A percentile compares a stretch with the other conserved stretches of the same genome.
These are phyloP conservation scores for Collybia mongolica DNA, from an alignment of 768 basidiomycete genomes.

Conservation along the genomic window DNA sequence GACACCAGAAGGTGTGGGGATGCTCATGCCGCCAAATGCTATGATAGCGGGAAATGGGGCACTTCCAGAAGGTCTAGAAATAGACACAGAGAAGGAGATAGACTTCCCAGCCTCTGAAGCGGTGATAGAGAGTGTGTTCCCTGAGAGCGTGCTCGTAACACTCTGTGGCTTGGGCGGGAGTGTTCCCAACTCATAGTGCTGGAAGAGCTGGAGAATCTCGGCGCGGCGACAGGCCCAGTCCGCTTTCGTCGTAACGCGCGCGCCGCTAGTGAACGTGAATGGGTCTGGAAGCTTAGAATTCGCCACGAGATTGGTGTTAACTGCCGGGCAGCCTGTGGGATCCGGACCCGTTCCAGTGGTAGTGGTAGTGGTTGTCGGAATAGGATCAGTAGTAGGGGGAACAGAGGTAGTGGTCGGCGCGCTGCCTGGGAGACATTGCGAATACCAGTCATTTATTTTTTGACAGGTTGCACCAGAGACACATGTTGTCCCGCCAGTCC, in stretches of 20 bases:
- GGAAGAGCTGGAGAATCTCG: constrained; percentile 48
- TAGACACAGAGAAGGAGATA: constrained; percentile 47
- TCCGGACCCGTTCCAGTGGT: constrained; percentile 2
- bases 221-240: constrained; percentile 52
- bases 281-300: constrained; percentile 51
- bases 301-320: constrained; percentile 29
- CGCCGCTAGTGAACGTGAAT: constrained; percentile 49
- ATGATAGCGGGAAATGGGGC: constrained; percentile 55
- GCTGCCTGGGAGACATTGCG: constrained; percentile 31
- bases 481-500: constrained; percentile 35
- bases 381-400: constrained; percentile 24
- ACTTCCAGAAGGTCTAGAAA: constrained; percentile 42
- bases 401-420: constrained; percentile 15
- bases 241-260: constrained; percentile 37
- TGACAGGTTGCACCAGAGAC: constrained; percentile 30
- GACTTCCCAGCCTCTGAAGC: constrained; percentile 43
- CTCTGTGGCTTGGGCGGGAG: constrained; percentile 44
- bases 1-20: constrained; percentile 34
- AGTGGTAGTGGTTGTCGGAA: constrained; percentile 10
- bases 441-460: constrained; percentile 30
- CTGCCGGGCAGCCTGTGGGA: constrained; percentile 9
- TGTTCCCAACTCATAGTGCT: constrained; percentile 53
- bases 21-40: constrained; percentile 43
- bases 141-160: constrained; percentile 42
- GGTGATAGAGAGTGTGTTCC: constrained; percentile 45